Percentiles rank a stretch among this genome's conserved stretches.
Evolutionary conservation across 2,329 filamentous ascomycete genomes (phyloP).

Genomic region (Aspergillus proliferans): DNA sequence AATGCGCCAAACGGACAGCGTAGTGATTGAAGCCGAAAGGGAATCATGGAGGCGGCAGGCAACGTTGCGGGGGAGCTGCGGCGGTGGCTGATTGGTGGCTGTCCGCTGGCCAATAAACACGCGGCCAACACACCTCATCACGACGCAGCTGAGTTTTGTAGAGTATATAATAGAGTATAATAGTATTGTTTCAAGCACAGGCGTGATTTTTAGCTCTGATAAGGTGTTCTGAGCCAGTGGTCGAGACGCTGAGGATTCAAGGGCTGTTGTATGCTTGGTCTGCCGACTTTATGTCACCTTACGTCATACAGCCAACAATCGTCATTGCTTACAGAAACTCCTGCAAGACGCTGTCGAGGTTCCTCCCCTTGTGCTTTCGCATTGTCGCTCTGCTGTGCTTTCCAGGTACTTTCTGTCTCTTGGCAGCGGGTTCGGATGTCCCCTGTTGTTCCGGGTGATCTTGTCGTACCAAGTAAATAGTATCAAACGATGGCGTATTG

Average conservation of each 20-base stretch:
- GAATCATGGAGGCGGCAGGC: neutral
- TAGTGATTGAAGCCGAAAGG: neutral
- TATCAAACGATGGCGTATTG: neutral
- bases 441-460: neutral
- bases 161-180: no score
- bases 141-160: no score
- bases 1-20: slow-evolving; percentile 2
- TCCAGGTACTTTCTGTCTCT: slow-evolving; percentile 4
- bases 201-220: no score
- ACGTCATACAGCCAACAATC: neutral
- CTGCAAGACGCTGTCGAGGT: slow-evolving; percentile 24
- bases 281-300: neutral
- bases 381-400: slow-evolving; percentile 17
- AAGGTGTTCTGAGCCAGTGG: no score
- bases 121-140: no score
- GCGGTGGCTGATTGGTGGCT: slow-evolving; percentile 13
- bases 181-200: no score
- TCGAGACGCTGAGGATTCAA: no score
- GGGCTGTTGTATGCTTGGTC: no score
- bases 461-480: slow-evolving; percentile 9
- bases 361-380: slow-evolving; percentile 12
- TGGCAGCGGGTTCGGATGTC: slow-evolving; percentile 1
- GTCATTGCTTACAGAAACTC: slow-evolving; percentile 20
- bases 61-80: slow-evolving; percentile 13
- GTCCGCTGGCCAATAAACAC: slow-evolving; percentile 13